Percentiles rank a stretch among this genome's conserved stretches.
Conservation (phyloP, 495 filamentous ascomycete species). For the Pseudomonodictys pantanalensis region DNA sequence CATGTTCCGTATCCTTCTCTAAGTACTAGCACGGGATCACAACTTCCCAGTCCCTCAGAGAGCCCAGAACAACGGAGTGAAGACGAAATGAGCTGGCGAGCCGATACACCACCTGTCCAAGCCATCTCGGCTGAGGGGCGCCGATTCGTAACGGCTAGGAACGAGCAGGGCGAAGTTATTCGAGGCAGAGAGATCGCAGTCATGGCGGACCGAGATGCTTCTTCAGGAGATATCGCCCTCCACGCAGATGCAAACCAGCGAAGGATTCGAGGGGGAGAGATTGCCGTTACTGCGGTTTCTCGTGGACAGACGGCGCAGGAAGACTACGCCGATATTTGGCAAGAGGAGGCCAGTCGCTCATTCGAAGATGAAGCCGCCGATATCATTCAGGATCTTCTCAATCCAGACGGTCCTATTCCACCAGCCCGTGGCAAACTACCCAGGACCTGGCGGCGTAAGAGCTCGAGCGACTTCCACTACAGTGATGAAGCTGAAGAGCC, state of each 20-base stretch:
- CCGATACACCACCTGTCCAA: conserved; percentile 30
- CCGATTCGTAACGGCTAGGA: neutral
- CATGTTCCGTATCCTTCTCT: conserved; percentile 24
- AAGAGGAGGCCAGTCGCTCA: conserved; percentile 45
- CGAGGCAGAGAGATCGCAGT: conserved; percentile 51
- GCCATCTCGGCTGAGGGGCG: neutral
- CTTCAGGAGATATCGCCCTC: no score
- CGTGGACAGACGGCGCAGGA: conserved; percentile 5
- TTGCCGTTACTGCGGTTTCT: conserved; percentile 45
- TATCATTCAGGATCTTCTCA: conserved; percentile 33
- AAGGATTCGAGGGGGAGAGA: conserved; percentile 49
- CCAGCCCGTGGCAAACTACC: conserved; percentile 44
- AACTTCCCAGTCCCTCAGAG: conserved; percentile 37
- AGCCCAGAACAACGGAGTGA: no score
- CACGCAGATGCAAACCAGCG: no score
- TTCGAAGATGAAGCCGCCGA: no score
- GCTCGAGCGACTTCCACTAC: conserved; percentile 39
- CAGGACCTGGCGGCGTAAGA: conserved; percentile 46
- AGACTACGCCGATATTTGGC: conserved; percentile 43
- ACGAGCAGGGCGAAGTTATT: conserved; percentile 39
- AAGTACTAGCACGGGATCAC: neutral
- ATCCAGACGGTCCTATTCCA: conserved; percentile 24
- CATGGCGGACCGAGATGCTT: conserved; percentile 33
- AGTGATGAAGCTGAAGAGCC: conserved; percentile 33
- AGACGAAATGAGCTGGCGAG: conserved; percentile 42